phyloP scores from a whole-genome alignment of 768 basidiomycete genomes.

The Ephemerocybe angulata region DNA sequence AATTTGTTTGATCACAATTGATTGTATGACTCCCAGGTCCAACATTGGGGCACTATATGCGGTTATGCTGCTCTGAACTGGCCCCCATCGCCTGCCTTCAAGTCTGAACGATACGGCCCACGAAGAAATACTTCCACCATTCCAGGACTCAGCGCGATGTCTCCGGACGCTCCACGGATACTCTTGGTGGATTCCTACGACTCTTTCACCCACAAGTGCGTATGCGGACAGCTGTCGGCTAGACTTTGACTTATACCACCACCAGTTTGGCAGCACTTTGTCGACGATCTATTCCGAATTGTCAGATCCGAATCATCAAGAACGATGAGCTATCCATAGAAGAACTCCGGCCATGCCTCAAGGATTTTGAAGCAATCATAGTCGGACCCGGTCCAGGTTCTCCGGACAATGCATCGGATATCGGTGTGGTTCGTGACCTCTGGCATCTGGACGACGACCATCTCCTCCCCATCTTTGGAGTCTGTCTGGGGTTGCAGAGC shows the following conservation, averaged over 20 bases:
- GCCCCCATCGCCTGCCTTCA: too few species aligned
- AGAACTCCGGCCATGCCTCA: conserved; percentile 50
- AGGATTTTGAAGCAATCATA: conserved; percentile 63
- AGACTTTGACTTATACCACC: neutral
- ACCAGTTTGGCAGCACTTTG: conserved; percentile 70
- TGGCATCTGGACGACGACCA: conserved; percentile 57
- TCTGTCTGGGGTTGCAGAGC: conserved; percentile 81
- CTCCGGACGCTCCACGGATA: conserved; percentile 44
- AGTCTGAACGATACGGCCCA: too few species aligned
- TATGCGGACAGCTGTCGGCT: conserved; percentile 8
- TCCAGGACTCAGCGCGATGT: too few species aligned
- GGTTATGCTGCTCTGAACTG: too few species aligned
- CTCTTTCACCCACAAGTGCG: conserved; percentile 86
- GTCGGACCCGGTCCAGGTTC: conserved; percentile 83
- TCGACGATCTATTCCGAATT: conserved; percentile 56
- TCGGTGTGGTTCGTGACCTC: conserved; percentile 65
- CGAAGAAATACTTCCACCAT: too few species aligned
- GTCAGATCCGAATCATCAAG: conserved; percentile 65
- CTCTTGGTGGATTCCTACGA: conserved; percentile 82
- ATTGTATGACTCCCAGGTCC: too few species aligned
- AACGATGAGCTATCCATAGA: conserved; percentile 58
- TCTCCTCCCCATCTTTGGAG: conserved; percentile 73
- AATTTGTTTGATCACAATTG: neutral
- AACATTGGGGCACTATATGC: too few species aligned
- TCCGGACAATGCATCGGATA: conserved; percentile 55